phyloP scores from a whole-genome alignment of 768 basidiomycete genomes.

The Chalciporus pseudorubinellus region DNA sequence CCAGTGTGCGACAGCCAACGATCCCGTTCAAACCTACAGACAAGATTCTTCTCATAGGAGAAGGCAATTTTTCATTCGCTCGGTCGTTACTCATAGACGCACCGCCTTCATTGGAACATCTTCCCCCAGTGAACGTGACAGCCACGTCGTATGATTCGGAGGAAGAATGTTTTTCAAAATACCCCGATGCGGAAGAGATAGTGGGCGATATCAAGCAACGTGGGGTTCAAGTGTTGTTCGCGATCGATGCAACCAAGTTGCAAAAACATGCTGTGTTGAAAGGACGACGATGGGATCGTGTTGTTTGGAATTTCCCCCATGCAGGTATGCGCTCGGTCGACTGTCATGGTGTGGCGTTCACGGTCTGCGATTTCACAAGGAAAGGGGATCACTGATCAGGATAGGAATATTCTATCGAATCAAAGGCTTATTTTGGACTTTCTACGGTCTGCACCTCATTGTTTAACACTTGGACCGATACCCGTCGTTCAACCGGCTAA shows the following conservation, averaged over 20 bases:
- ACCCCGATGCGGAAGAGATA: slow-evolving; percentile 66
- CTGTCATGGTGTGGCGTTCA: background rate
- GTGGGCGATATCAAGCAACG: slow-evolving; percentile 51
- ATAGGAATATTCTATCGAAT: slow-evolving; percentile 88
- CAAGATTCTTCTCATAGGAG: slow-evolving; percentile 77
- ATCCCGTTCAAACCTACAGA: slow-evolving; percentile 67
- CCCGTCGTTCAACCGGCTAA: slow-evolving; percentile 41
- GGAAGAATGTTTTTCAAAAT: slow-evolving; percentile 74
- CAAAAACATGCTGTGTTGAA: slow-evolving; percentile 58
- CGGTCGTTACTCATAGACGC: slow-evolving; percentile 61
- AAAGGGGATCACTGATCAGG: slow-evolving; percentile 89
- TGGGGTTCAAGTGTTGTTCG: slow-evolving; percentile 74
- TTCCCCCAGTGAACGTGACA: slow-evolving; percentile 66
- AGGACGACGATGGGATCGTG: slow-evolving; percentile 65
- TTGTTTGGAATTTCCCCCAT: slow-evolving; percentile 97
- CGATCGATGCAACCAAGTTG: slow-evolving; percentile 79
- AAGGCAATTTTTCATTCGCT: slow-evolving; percentile 94
- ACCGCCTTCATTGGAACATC: slow-evolving; percentile 42
- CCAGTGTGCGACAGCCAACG: slow-evolving; percentile 39
- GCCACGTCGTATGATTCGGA: slow-evolving; percentile 87
- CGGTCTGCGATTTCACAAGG: slow-evolving; percentile 40
- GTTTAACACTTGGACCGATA: slow-evolving; percentile 57
- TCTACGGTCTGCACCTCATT: slow-evolving; percentile 64
- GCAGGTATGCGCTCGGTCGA: slow-evolving; percentile 57
- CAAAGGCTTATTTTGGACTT: slow-evolving; percentile 82